These are phyloP conservation scores for Ogataea allantospora DNA, from an alignment of 805 yeast species.

Conservation along the genomic window DNA sequence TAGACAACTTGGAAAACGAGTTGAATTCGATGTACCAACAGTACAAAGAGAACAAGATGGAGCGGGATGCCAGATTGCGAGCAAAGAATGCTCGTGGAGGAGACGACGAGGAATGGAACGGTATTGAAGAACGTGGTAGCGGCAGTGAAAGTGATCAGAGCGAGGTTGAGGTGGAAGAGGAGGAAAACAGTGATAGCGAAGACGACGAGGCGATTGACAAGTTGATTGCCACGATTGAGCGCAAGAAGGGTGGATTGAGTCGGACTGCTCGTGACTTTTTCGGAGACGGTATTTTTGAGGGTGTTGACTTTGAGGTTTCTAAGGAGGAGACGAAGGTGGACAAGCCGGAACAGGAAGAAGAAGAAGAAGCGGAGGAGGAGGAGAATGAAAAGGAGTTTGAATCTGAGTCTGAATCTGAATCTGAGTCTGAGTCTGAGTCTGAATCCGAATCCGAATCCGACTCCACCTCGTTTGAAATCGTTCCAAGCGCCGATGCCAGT, in stretches of 20 bases:
- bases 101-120: slow-evolving; percentile 78
- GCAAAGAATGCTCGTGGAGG: slow-evolving; percentile 76
- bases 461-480: slow-evolving; percentile 41
- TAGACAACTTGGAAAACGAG: slow-evolving; percentile 74
- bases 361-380: slow-evolving; percentile 19
- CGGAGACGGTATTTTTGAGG: slow-evolving; percentile 53
- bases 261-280: slow-evolving; percentile 44
- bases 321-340: slow-evolving; percentile 12
- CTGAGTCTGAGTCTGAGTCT: slow-evolving; percentile 1
- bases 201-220: slow-evolving; percentile 68
- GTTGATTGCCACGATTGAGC: slow-evolving; percentile 51
- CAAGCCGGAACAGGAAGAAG: slow-evolving; percentile 1
- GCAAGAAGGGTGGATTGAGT: slow-evolving; percentile 42
- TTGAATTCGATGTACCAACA: slow-evolving; percentile 77
- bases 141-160: slow-evolving; percentile 38
- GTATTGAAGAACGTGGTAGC: slow-evolving; percentile 46
- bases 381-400: slow-evolving; percentile 19
- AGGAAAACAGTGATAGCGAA: slow-evolving; percentile 50
- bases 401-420: slow-evolving; percentile 16
- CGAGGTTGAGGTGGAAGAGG: slow-evolving; percentile 45
- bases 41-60: slow-evolving; percentile 65
- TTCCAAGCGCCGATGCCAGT: slow-evolving; percentile 26
- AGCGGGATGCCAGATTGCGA: slow-evolving; percentile 63
- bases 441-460: slow-evolving; percentile 38
- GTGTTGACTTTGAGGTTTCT: slow-evolving; percentile 39